A percentile compares a stretch with the other conserved stretches of the same genome.
Evolutionary conservation across 768 basidiomycete species (phyloP).

Genomic region (Xerocomus brunneocitrinus): DNA sequence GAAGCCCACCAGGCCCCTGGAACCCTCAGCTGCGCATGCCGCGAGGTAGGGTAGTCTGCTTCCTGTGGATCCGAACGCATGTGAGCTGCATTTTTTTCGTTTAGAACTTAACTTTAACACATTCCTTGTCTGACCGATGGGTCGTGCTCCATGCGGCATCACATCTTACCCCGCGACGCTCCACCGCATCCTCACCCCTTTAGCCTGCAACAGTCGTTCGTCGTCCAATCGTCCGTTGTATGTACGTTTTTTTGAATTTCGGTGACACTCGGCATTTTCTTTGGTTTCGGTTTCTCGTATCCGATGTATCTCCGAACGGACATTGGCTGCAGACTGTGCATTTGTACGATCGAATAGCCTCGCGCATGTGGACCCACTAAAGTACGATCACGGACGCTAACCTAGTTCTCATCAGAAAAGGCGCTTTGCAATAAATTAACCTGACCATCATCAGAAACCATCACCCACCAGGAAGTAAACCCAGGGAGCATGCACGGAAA

Average conservation of each 20-base stretch:
- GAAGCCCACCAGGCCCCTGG: slow-evolving; percentile 5
- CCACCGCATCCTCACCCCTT: background rate
- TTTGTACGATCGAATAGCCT: background rate
- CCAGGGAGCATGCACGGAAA: background rate
- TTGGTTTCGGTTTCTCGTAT: background rate
- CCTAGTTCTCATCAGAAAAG: background rate
- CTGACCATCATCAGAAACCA: background rate
- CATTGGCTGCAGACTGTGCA: background rate
- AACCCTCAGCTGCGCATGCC: slow-evolving; percentile 2
- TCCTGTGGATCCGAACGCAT: background rate
- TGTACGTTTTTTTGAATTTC: background rate
- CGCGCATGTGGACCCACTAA: background rate
- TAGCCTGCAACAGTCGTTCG: background rate
- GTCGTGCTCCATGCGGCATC: slow-evolving; percentile 1
- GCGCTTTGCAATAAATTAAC: background rate
- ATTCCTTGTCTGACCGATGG: background rate
- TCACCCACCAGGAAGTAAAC: background rate
- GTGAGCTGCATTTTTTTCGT: background rate
- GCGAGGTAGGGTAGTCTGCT: background rate
- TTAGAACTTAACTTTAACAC: slow-evolving; percentile 1
- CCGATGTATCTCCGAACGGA: background rate
- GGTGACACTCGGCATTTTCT: background rate
- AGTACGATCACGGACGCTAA: background rate
- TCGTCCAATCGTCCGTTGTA: background rate
- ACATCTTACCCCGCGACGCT: slow-evolving; percentile 5